These are phyloP conservation scores for Allantophomopsis cytisporea DNA, from an alignment of 2,329 filamentous ascomycete genomes.

Conservation along the genomic window DNA sequence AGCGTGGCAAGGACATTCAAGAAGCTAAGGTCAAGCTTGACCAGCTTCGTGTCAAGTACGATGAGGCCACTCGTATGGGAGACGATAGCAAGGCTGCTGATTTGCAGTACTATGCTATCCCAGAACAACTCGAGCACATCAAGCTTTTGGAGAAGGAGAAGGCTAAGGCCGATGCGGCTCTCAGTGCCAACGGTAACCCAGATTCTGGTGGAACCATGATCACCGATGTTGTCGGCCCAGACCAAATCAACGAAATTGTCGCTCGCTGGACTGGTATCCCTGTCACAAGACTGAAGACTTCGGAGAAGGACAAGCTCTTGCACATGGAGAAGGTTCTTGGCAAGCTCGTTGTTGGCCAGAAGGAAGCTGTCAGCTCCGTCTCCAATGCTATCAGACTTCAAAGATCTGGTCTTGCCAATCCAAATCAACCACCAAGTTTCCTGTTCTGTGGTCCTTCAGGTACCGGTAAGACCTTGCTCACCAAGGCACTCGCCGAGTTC, in stretches of 20 bases:
- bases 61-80: constrained; percentile 79
- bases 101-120: constrained; percentile 93
- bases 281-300: constrained; percentile 83
- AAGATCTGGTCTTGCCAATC: constrained; percentile 86
- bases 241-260: constrained; percentile 98
- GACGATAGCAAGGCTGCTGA: constrained; percentile 84
- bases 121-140: constrained; percentile 75
- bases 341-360: constrained; percentile 83
- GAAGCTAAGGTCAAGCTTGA: constrained; percentile 93
- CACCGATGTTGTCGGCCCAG: constrained; percentile 86
- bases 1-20: constrained; percentile 82
- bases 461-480: constrained; percentile 94
- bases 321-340: constrained; percentile 84
- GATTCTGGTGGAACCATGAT: constrained; percentile 62
- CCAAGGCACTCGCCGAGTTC: constrained; percentile 94
- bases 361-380: constrained; percentile 82
- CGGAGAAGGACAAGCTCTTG: constrained; percentile 96
- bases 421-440: constrained; percentile 95
- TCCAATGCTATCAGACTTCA: constrained; percentile 94
- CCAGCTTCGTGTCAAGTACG: constrained; percentile 76
- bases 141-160: constrained; percentile 71
- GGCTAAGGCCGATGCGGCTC: constrained; percentile 58
- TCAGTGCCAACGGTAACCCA: constrained; percentile 35
- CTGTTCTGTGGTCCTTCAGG: constrained; percentile 97
- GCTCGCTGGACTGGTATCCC: constrained; percentile 97